Conservation (phyloP, 805 yeast genomes). For the Wickerhamomyces xylosicus region DNA sequence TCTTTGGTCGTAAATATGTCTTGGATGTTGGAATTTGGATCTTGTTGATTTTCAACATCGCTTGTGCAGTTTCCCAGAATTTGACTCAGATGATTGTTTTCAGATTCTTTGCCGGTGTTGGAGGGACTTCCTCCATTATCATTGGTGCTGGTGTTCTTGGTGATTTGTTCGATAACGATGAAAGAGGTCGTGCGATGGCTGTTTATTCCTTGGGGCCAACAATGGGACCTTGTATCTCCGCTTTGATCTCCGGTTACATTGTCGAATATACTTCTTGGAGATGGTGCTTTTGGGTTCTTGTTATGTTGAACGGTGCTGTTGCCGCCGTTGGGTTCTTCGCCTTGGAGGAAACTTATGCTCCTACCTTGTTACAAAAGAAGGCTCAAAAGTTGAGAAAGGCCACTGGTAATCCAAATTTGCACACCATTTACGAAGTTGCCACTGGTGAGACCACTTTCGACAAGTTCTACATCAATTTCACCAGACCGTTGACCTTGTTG, state of each 20-base stretch:
- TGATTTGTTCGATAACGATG: slow-evolving; percentile 42
- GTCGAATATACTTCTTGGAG: slow-evolving; percentile 44
- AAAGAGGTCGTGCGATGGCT: slow-evolving; percentile 47
- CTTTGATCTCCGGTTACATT: slow-evolving; percentile 46
- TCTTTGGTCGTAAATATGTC: slow-evolving; percentile 45
- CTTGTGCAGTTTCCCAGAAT: slow-evolving; percentile 46
- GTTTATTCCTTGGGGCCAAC: slow-evolving; percentile 39
- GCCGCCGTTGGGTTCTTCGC: slow-evolving; percentile 33
- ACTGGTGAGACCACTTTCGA: slow-evolving; percentile 30
- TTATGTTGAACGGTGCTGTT: slow-evolving; percentile 42
- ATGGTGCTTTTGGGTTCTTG: slow-evolving; percentile 52
- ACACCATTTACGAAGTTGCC: slow-evolving; percentile 54
- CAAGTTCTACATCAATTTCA: slow-evolving; percentile 29
- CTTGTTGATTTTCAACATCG: slow-evolving; percentile 39
- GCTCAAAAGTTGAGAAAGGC: slow-evolving; percentile 36
- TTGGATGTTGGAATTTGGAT: slow-evolving; percentile 40
- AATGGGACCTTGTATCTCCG: slow-evolving; percentile 53
- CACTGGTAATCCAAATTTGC: slow-evolving; percentile 45
- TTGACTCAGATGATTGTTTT: slow-evolving; percentile 46
- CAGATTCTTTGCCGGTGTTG: slow-evolving; percentile 55
- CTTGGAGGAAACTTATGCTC: slow-evolving; percentile 50
- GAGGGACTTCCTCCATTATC: slow-evolving; percentile 57
- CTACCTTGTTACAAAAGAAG: slow-evolving; percentile 36
- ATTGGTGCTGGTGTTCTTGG: slow-evolving; percentile 64
- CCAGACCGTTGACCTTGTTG: slow-evolving; percentile 44